Evolutionary conservation across 2,329 filamentous ascomycete genomes (phyloP).

Genomic region (Fusarium kyushuense): DNA sequence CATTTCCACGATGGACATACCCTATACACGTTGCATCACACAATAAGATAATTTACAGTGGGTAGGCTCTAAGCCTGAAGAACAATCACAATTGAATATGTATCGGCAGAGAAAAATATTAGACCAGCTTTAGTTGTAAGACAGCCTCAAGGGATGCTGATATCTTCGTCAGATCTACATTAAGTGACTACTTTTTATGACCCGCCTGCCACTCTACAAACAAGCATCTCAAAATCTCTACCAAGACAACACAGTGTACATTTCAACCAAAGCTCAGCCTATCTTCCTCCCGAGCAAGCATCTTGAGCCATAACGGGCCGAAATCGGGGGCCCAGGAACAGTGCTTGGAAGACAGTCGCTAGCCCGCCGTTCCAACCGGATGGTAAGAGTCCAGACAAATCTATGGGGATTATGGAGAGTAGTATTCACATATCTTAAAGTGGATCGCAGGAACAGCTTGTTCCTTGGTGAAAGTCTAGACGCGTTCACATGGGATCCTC

Average conservation of each 20-base stretch:
- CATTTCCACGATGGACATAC: background rate
- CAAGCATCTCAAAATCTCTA: background rate
- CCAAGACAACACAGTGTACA: background rate
- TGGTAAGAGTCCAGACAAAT: slow-evolving; percentile 4
- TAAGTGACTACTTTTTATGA: too few species aligned
- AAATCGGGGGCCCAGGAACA: background rate
- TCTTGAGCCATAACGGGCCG: background rate
- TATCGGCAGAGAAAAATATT: too few species aligned
- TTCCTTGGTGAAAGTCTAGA: background rate
- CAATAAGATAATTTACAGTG: too few species aligned
- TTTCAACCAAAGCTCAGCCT: background rate
- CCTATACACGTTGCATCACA: background rate
- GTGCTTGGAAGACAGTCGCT: background rate
- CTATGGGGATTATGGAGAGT: background rate
- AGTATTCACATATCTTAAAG: background rate
- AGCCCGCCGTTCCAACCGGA: background rate
- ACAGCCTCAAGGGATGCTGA: too few species aligned
- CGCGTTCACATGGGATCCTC: background rate
- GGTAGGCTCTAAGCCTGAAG: background rate
- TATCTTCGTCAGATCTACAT: too few species aligned
- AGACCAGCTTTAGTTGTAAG: too few species aligned
- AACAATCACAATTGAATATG: background rate
- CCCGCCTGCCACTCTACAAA: too few species aligned
- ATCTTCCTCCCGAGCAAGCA: background rate
- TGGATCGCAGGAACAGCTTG: background rate